These are phyloP conservation scores for Delitschia confertaspora DNA, from an alignment of 495 filamentous ascomycete species.

Conservation along the genomic window DNA sequence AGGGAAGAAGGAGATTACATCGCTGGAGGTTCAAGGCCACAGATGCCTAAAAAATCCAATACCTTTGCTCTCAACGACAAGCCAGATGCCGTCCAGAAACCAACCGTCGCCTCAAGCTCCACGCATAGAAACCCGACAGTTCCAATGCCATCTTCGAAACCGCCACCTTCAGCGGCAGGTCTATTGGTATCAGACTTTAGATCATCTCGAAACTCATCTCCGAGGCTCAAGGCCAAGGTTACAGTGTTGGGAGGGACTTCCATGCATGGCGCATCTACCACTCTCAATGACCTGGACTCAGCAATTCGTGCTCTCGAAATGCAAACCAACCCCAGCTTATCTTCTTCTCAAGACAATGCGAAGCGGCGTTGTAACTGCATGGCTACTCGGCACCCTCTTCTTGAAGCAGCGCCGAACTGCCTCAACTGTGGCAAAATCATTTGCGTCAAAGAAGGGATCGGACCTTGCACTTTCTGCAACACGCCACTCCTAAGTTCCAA, in stretches of 20 bases:
- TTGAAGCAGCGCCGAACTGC: conserved; percentile 84
- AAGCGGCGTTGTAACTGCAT: conserved; percentile 72
- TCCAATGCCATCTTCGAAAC: conserved; percentile 40
- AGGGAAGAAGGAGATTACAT: conserved; percentile 57
- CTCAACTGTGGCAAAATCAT: conserved; percentile 92
- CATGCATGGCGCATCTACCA: conserved; percentile 67
- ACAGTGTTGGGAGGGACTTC: conserved; percentile 61
- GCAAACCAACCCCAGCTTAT: conserved; percentile 70
- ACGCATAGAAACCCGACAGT: conserved; percentile 35
- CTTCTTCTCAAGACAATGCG: conserved; percentile 37
- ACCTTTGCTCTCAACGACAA: conserved; percentile 35
- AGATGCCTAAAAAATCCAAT: conserved; percentile 27
- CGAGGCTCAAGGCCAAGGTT: conserved; percentile 49
- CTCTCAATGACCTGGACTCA: conserved; percentile 74
- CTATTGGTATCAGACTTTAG: conserved; percentile 66
- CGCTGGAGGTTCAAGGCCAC: conserved; percentile 34
- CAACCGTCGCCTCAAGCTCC: conserved; percentile 20
- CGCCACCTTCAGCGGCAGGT: conserved; percentile 62
- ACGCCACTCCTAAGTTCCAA: conserved; percentile 57
- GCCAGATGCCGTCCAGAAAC: conserved; percentile 36
- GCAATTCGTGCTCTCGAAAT: conserved; percentile 87
- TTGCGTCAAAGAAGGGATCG: conserved; percentile 86
- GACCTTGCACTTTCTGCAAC: conserved; percentile 88
- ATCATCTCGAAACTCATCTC: conserved; percentile 46
- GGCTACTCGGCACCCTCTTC: conserved; percentile 72